A percentile compares a stretch with the other conserved stretches of the same genome.
These are phyloP conservation scores for Yamadazyma oceani DNA, from an alignment of 1,139 yeast genomes.

Conservation along the genomic window DNA sequence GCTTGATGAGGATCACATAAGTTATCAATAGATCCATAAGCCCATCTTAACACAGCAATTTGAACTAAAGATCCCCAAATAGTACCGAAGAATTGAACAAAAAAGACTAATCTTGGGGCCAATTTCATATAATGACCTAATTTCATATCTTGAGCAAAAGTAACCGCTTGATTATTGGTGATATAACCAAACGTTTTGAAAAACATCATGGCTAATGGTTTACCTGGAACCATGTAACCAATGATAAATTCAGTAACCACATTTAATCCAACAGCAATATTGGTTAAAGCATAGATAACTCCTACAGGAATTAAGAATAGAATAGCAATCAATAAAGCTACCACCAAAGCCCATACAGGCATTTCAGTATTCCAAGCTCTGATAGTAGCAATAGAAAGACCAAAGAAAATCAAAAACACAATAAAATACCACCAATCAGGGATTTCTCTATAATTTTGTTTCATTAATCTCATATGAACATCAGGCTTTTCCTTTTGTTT, in stretches of 20 bases:
- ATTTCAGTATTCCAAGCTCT: slow-evolving; percentile 45
- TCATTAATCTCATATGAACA: slow-evolving; percentile 65
- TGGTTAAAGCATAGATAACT: slow-evolving; percentile 41
- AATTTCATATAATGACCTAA: slow-evolving; percentile 56
- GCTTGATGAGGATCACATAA: slow-evolving; percentile 49
- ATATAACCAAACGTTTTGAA: slow-evolving; percentile 50
- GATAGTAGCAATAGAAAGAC: slow-evolving; percentile 37
- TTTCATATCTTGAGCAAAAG: slow-evolving; percentile 54
- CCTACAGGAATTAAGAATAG: slow-evolving; percentile 46
- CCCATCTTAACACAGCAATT: slow-evolving; percentile 47
- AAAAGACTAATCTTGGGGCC: slow-evolving; percentile 44
- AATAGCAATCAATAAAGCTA: slow-evolving; percentile 42
- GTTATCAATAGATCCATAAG: slow-evolving; percentile 42
- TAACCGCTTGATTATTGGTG: slow-evolving; percentile 55
- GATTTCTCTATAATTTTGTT: slow-evolving; percentile 49
- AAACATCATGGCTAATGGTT: slow-evolving; percentile 48
- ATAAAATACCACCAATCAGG: slow-evolving; percentile 68
- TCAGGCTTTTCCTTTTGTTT: slow-evolving; percentile 33
- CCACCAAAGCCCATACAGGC: slow-evolving; percentile 39
- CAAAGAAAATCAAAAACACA: slow-evolving; percentile 45
- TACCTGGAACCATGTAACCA: slow-evolving; percentile 50
- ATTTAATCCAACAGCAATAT: slow-evolving; percentile 46
- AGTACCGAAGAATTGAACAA: slow-evolving; percentile 47
- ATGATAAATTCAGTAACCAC: slow-evolving; percentile 46
- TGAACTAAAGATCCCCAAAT: slow-evolving; percentile 47